phyloP scores from a whole-genome alignment of 2,329 filamentous ascomycete genomes.

The Xylariales sp. region DNA sequence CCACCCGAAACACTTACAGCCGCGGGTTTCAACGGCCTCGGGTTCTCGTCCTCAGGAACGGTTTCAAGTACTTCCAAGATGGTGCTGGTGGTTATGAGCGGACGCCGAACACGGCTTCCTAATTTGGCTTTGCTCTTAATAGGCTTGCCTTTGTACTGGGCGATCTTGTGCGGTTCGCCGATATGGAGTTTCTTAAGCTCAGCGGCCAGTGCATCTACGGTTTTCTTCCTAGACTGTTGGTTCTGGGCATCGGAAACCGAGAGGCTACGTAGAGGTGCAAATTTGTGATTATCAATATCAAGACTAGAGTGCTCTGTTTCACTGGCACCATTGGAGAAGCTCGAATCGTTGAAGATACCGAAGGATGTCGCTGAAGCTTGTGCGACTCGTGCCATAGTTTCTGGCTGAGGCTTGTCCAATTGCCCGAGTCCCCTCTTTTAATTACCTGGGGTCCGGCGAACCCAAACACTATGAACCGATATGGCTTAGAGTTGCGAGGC shows the following conservation, averaged over 20 bases:
- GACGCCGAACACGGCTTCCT: constrained; percentile 16
- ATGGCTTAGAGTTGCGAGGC: constrained; percentile 14
- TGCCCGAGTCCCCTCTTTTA: no score
- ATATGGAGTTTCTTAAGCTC: constrained; percentile 27
- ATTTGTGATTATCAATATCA: constrained; percentile 7
- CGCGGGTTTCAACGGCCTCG: constrained; percentile 9
- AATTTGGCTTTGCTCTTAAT: constrained; percentile 13
- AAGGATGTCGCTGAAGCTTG: constrained; percentile 13
- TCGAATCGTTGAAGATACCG: constrained; percentile 21
- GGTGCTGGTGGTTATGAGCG: constrained; percentile 18
- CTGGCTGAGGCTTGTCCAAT: constrained; percentile 11
- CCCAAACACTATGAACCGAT: constrained; percentile 14
- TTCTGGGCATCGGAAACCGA: constrained; percentile 25
- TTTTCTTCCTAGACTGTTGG: constrained; percentile 13
- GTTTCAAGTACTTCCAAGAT: constrained; percentile 24
- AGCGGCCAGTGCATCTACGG: constrained; percentile 26
- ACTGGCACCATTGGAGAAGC: constrained; percentile 5
- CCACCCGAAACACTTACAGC: constrained; percentile 11
- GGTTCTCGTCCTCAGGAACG: constrained; percentile 22
- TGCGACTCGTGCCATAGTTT: constrained; percentile 16
- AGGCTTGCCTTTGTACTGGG: constrained; percentile 9
- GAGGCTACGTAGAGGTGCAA: constrained; percentile 21
- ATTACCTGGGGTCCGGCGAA: no score
- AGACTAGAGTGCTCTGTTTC: constrained; percentile 15
- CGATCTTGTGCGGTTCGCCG: constrained; percentile 11